Base-by-base conservation (phyloP, 2,329 filamentous ascomycete genomes). In the Fusarium oxysporum region DNA sequence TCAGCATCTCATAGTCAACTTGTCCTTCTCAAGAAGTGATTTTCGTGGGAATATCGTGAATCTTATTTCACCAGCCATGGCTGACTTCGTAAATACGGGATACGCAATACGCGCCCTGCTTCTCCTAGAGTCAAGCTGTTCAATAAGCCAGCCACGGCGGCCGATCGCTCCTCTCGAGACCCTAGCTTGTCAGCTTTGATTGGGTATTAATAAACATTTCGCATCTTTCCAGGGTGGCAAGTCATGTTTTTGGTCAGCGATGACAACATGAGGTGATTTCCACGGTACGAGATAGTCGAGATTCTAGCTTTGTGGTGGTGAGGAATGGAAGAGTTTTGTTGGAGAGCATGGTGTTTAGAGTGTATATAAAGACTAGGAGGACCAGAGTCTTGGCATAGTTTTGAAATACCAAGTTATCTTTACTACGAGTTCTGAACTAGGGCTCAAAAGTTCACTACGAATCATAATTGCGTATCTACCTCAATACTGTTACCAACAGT, bases 361-460 rank as follows among this genome's bases (percentile, higher is more conserved):
- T n/a, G 35, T 68, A 57, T 63, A 68, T 71, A 60, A 73, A 54
- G 47, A 13, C 30, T 30, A 41, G 6, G 19, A 30, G 30, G 23
- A 35, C 12, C 30, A 19, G n/a, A 12, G 13, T 48, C n/a, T 64
- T 57, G 35, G 38, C 57, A 56, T n/a, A n/a, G 14, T 12, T 14
- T 8, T 41, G 12, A 17, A 28, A 37, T 37, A 37, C 5, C 30
- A 30, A 41, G 35, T 28, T 9, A 48, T 19, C 13, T 8, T 48
- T 6, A 28, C 25, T 30, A 14, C 13, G 2, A 41, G 30, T 12
- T 25, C 23, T 58, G 17, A 11, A 28, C 11, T n/a, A 32, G 30
- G 44, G 33, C 13, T 32, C 37, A 62, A 23, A 11, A 19, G 8
- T 13, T 25, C 21, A 13, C n/a, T 19, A 17, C 13, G 23, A n/a